These are phyloP conservation scores for Caloboletus inedulis DNA, from an alignment of 1,284 basidiomycete genomes.

Conservation along the genomic window DNA sequence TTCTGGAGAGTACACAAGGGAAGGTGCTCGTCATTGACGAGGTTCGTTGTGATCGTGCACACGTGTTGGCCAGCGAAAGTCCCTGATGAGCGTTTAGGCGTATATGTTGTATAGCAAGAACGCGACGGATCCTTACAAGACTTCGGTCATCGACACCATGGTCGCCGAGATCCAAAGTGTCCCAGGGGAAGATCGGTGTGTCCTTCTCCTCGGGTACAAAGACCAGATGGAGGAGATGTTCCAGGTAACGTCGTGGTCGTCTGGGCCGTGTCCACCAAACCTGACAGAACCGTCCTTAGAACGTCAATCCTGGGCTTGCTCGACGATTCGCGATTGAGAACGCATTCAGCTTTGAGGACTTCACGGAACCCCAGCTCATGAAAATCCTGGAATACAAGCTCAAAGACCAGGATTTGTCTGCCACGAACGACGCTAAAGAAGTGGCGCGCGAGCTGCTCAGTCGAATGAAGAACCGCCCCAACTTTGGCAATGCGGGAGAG, in stretches of 20 bases:
- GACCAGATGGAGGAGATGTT: conserved; percentile 68
- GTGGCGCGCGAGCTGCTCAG: conserved; percentile 53
- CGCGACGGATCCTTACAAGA: conserved; percentile 51
- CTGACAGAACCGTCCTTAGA: conserved; percentile 37
- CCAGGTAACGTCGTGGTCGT: conserved; percentile 41
- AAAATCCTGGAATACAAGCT: conserved; percentile 55
- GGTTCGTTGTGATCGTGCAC: conserved; percentile 34
- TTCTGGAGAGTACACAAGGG: conserved; percentile 53
- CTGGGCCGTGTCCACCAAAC: background rate
- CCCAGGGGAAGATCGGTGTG: conserved; percentile 66
- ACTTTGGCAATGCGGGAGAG: conserved; percentile 67
- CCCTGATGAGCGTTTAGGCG: conserved; percentile 40
- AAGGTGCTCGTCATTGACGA: conserved; percentile 71
- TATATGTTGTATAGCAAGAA: conserved; percentile 59
- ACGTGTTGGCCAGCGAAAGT: background rate
- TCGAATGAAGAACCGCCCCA: conserved; percentile 51
- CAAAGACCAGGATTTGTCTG: conserved; percentile 51
- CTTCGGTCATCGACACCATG: conserved; percentile 67
- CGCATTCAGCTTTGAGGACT: conserved; percentile 66
- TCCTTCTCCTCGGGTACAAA: conserved; percentile 62
- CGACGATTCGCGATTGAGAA: conserved; percentile 63
- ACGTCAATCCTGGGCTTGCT: conserved; percentile 65
- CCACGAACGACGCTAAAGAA: conserved; percentile 52
- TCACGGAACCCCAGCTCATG: conserved; percentile 48
- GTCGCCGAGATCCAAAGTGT: conserved; percentile 68